Percentiles rank a stretch among this genome's conserved stretches.
These are phyloP conservation scores for Daldinia caldariorum DNA, from an alignment of 495 filamentous ascomycete species.

Conservation along the genomic window DNA sequence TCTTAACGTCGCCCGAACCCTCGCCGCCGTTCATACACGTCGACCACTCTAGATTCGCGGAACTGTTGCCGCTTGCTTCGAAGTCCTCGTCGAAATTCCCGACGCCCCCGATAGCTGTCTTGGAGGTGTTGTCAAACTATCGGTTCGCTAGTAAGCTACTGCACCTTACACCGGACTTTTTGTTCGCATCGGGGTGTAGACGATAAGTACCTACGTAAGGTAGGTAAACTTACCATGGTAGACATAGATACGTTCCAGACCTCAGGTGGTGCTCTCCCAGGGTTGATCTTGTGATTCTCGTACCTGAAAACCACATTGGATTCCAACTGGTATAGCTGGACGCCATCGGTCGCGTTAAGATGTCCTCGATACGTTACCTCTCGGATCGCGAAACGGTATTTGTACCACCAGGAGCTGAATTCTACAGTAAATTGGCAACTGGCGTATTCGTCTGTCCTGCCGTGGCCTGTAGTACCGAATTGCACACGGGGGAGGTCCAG, in stretches of 20 bases:
- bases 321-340: conserved; percentile 30
- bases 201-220: no score
- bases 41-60: conserved; percentile 35
- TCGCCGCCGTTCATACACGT: conserved; percentile 40
- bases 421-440: conserved; percentile 37
- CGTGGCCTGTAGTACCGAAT: conserved; percentile 31
- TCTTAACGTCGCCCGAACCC: conserved; percentile 37
- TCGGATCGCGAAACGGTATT: conserved; percentile 36
- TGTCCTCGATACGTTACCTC: conserved; percentile 37
- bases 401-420: conserved; percentile 39
- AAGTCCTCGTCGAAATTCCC: conserved; percentile 35
- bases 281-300: conserved; percentile 34
- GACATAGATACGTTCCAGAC: conserved; percentile 41
- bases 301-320: conserved; percentile 36
- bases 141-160: neutral
- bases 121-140: conserved; percentile 26
- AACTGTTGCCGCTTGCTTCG: conserved; percentile 12
- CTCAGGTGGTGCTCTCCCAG: conserved; percentile 35
- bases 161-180: no score
- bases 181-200: neutral
- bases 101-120: conserved; percentile 28
- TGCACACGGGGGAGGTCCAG: conserved; percentile 28
- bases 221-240: conserved; percentile 31
- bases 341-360: conserved; percentile 28
- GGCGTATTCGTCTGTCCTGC: conserved; percentile 33